Evolutionary conservation across 225 moss, liverwort and hornwort species (phyloP).

Genomic region (Pseudisothecium myosuroides): DNA sequence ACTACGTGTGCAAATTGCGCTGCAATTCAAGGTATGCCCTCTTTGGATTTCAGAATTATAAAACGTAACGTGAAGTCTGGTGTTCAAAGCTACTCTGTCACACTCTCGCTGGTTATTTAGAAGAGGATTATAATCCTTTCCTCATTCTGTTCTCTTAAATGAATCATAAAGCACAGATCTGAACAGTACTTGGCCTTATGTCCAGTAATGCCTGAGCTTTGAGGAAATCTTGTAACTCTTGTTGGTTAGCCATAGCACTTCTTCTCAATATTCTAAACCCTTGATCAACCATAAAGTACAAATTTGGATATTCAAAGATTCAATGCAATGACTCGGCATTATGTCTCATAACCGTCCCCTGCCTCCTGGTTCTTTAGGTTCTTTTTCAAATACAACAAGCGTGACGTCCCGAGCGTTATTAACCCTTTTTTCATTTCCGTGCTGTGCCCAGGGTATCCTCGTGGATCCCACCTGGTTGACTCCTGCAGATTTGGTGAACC

Average conservation of each 20-base stretch:
- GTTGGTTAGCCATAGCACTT: neutral
- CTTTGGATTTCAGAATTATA: neutral
- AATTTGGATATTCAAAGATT: neutral
- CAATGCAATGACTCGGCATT: neutral
- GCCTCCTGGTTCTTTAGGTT: neutral
- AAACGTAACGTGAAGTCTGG: neutral
- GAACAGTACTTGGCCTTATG: neutral
- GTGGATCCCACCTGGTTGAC: conserved; percentile 13
- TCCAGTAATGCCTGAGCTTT: neutral
- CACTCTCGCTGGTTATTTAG: neutral
- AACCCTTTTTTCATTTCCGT: neutral
- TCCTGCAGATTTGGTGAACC: conserved; percentile 30
- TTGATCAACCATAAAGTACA: neutral
- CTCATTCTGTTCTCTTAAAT: neutral
- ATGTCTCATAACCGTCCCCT: neutral
- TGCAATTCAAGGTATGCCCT: conserved; percentile 37
- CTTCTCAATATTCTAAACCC: neutral
- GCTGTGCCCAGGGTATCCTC: neutral
- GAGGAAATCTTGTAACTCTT: neutral
- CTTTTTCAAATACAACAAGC: too few species aligned
- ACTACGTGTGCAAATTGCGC: conserved; percentile 41
- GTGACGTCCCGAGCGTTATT: neutral
- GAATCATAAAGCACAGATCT: neutral
- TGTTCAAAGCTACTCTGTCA: neutral
- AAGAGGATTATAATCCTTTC: neutral